Evolutionary conservation across 257 asterid genomes (phyloP).

Genomic region (Scutellaria baicalensis): DNA sequence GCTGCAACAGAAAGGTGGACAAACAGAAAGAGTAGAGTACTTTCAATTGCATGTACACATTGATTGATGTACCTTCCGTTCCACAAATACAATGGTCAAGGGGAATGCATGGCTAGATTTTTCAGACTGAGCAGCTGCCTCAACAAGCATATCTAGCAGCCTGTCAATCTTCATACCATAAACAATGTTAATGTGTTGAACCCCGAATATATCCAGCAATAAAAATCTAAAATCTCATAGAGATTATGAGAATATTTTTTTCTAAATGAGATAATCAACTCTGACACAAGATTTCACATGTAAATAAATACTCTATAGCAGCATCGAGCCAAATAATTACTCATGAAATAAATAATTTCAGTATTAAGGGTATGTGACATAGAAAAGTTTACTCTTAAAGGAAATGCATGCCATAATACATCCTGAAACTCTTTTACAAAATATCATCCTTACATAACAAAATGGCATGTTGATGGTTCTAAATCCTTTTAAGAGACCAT

Average conservation of each 20-base stretch:
- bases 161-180: slow-evolving; percentile 62
- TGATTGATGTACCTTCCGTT: slow-evolving; percentile 58
- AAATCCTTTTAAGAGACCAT: neutral
- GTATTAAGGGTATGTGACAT: neutral
- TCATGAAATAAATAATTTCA: neutral
- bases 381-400: neutral
- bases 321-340: neutral
- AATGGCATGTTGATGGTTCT: neutral
- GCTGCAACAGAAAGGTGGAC: neutral
- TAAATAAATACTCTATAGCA: neutral
- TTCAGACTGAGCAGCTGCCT: slow-evolving; percentile 71
- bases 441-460: neutral
- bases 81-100: slow-evolving; percentile 90
- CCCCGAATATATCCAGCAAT: slow-evolving; percentile 4
- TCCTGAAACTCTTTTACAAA: neutral
- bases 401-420: neutral
- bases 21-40: neutral
- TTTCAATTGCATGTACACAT: neutral
- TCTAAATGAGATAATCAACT: neutral
- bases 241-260: neutral
- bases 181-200: slow-evolving; percentile 15
- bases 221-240: neutral
- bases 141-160: slow-evolving; percentile 73
- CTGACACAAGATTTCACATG: neutral
- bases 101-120: slow-evolving; percentile 59